Evolutionary conservation across 768 basidiomycete species (phyloP).

Genomic region (Auricularia cornea): DNA sequence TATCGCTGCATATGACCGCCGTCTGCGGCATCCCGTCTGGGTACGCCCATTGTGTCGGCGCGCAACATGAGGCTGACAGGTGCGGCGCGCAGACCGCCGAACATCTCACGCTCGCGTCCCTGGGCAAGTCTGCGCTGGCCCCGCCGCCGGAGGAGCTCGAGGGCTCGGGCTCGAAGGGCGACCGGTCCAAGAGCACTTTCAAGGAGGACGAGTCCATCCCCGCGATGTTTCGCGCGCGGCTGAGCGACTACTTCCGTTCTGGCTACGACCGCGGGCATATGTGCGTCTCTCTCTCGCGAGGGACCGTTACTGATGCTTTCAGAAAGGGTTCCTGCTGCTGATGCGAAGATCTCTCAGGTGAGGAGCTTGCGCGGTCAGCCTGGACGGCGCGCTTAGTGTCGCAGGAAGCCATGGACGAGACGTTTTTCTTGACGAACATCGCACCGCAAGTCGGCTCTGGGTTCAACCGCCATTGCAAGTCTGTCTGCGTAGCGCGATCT

Average conservation of each 20-base stretch:
- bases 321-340: conserved; percentile 87
- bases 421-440: conserved; percentile 90
- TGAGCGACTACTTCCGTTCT: conserved; percentile 86
- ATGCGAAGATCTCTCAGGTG: conserved; percentile 84
- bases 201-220: conserved; percentile 78
- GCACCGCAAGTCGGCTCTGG: conserved; percentile 97
- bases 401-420: conserved; percentile 91
- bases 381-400: neutral
- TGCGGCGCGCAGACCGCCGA: conserved; percentile 74
- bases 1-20: conserved; percentile 82
- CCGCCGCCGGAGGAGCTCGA: conserved; percentile 28
- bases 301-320: neutral
- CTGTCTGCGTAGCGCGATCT: neutral
- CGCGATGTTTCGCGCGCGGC: conserved; percentile 62
- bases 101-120: conserved; percentile 74
- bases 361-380: conserved; percentile 3
- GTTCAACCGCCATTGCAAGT: conserved; percentile 92
- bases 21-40: conserved; percentile 89
- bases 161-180: conserved; percentile 41
- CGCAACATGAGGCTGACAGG: too few relatives aligned
- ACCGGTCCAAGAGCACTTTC: conserved; percentile 72
- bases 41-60: conserved; percentile 43
- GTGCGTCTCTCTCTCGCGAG: conserved; percentile 37
- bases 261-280: conserved; percentile 97
- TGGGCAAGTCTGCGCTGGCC: conserved; percentile 40